Base-by-base conservation (phyloP, 2,329 filamentous ascomycete genomes). In the Neocucurbitaria cava region DNA sequence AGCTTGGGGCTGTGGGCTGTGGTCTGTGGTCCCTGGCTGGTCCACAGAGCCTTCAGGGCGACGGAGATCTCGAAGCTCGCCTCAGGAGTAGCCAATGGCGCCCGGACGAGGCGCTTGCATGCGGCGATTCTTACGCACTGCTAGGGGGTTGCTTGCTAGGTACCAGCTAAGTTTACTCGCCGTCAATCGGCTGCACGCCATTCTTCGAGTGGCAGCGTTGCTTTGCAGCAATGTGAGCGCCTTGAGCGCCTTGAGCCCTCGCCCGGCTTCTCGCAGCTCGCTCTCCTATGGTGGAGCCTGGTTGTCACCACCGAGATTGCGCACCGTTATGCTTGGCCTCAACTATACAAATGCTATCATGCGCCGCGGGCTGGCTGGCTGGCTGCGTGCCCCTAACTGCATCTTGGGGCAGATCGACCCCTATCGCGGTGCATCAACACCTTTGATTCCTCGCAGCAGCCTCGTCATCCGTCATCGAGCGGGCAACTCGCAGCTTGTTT, bases 81-180 rank as follows among this genome's bases (percentile, higher is more conserved):
- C 23, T 50, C 52, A 57, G 53, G 48, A 50, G 52, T 46, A 46
- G 48, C 61, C 61, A 66, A 63, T 64, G 47, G 38, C 5, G 45
- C 40, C 20, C 43, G 39, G 58, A 40, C 49, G 51, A 52, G 61
- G 62, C 62, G 64, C 64, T 61, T 65, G 58, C 58, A 57, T 60
- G 62, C 54, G 58, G 60, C 62, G 51, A 58, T 48, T 53, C 54
- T 53, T 61, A 66, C 59, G 61, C 63, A 65, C 55, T 46, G 49
- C 49, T 52, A 33, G 41, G 51, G 43, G 54, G 58, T 59, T 56
- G 57, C 57, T 54, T 21, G n/a, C n/a, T n/a, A n/a, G n/a, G n/a
- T n/a, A n/a, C n/a, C n/a, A 58, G 64, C 62, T 64, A 66, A 68
- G 67, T 66, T 63, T 68, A 65, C 59, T 3, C 15, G 5, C 24